Base-by-base conservation (phyloP, 2,329 filamentous ascomycete species). In the Fusarium albosuccineum region DNA sequence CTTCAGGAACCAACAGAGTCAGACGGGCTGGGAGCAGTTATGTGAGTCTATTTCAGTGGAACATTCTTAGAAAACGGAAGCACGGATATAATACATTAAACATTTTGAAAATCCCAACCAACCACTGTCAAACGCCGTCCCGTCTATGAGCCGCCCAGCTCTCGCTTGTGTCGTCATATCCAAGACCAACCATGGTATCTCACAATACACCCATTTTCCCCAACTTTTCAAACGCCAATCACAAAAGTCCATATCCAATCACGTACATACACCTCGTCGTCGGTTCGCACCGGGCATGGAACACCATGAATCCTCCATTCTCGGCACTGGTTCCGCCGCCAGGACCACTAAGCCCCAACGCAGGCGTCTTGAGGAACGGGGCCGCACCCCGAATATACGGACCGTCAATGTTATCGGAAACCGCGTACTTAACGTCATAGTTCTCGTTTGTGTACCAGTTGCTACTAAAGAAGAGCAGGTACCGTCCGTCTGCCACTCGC, bases 391-490 rank as follows among this genome's bases (percentile, higher is more conserved):
- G 75, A 40, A 62, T 56, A 46, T 81, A 83, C 8, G 80, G 80
- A 1, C 82, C 82, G 40, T 46, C 57, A 37, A 83, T 56, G 48
- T 63, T 66, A 9, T 68, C 62, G 9, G 83, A 78, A 8, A 84
- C 85, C 3, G 88, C 88, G 70, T 87, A 90, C 55, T 84, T 83
- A n/a, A 89, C 81, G 69, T 89, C 85, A 75, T 91, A 91, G 37
- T 73, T 71, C 3, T 82, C 74, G 27, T 83, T 81, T 2, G 82
- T 82, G 75, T 81, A 91, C 76, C 87, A 89, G 57, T 89, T 85
- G 41, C 84, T 86, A 70, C 85, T 88, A 76, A 86, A 91, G 74
- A 90, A 89, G 42, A 91, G 77, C 51, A 88, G 81, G 71, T 90
- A 90, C 13, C 80, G 78, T 5, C 84, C 85, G 16, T 81, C 80